Percentiles rank a stretch among this genome's conserved stretches.
These are phyloP conservation scores for Diddensiella caesifluorescens DNA, from an alignment of 805 yeast species.

Conservation along the genomic window DNA sequence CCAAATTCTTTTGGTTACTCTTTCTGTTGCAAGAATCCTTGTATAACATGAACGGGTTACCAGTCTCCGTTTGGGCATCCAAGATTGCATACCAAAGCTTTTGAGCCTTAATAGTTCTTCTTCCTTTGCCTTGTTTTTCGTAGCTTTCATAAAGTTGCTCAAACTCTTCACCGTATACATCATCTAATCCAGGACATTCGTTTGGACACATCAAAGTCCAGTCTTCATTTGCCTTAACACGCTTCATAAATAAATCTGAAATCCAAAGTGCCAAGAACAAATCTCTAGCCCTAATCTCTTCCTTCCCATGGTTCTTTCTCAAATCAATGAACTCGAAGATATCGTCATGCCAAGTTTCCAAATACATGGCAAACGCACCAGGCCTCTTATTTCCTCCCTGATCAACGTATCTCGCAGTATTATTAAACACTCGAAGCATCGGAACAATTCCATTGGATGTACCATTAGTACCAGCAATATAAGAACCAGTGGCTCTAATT, in stretches of 20 bases:
- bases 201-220: conserved; percentile 90
- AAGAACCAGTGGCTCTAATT: conserved; percentile 75
- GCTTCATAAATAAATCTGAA: conserved; percentile 85
- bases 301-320: conserved; percentile 89
- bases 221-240: conserved; percentile 64
- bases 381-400: conserved; percentile 98
- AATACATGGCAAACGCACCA: conserved; percentile 86
- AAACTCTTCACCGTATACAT: conserved; percentile 75
- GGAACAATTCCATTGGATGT: conserved; percentile 86
- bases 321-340: conserved; percentile 75
- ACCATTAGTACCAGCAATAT: conserved; percentile 82
- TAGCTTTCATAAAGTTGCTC: conserved; percentile 60
- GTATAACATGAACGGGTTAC: conserved; percentile 89
- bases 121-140: conserved; percentile 59
- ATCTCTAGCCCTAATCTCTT: conserved; percentile 87
- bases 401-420: conserved; percentile 91
- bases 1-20: conserved; percentile 83
- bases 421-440: conserved; percentile 87
- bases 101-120: conserved; percentile 66
- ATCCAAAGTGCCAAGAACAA: conserved; percentile 89
- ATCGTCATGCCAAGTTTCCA: conserved; percentile 97
- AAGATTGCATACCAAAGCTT: conserved; percentile 80
- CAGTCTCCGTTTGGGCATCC: conserved; percentile 90
- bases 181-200: conserved; percentile 76
- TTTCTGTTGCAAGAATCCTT: conserved; percentile 88